Evolutionary conservation across 768 basidiomycete genomes (phyloP), one percentile per base, ranked within the genome.

Genomic region (Podaxis sp.): DNA sequence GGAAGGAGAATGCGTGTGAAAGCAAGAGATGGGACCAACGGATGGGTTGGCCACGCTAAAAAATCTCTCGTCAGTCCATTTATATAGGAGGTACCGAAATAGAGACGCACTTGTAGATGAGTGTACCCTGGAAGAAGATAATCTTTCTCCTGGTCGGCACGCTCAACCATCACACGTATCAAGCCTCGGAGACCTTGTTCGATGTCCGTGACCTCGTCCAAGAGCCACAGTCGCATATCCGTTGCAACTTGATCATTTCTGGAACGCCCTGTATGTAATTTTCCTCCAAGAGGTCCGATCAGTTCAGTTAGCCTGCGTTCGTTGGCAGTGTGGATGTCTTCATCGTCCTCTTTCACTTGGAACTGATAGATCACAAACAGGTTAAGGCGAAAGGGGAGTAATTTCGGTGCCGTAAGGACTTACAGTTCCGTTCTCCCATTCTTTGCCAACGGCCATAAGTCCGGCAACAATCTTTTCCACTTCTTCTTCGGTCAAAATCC

Each of bases 201-300:
- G 53, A 96, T 80, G 41, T 84, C 83, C 38, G 76, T 72, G 19
- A 90, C 88, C 70, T 96, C 85, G 50, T 89, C 86, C 24, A 97
- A 80, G 19, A 99, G 83, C 97, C 97, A 99, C 11, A 99, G 75
- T 33, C 97, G 89, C 91, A 98, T 92, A 72, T 99, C 97, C 1
- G 97, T 99, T 3, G 96, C 95, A 65, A 98, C 96, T 74, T 99
- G 97, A 72, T 99, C 97, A 74, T 99, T 99, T 58, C 97, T 85
- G 55, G 94, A 96, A 64, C 97, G 87, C 29, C 97, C 97, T 0
- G 97, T 99, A 72, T 99, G 97, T 47, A 99, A 81, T 75, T 98
- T 99, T 2, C 97, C 97, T 4, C 93, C 95, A 13, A 94, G 84
- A 13, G 91, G 80, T 0, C 97, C 97, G 57, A 98, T 93, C 57